Base-by-base conservation (phyloP, 768 basidiomycete species). In the Serendipita indica region DNA sequence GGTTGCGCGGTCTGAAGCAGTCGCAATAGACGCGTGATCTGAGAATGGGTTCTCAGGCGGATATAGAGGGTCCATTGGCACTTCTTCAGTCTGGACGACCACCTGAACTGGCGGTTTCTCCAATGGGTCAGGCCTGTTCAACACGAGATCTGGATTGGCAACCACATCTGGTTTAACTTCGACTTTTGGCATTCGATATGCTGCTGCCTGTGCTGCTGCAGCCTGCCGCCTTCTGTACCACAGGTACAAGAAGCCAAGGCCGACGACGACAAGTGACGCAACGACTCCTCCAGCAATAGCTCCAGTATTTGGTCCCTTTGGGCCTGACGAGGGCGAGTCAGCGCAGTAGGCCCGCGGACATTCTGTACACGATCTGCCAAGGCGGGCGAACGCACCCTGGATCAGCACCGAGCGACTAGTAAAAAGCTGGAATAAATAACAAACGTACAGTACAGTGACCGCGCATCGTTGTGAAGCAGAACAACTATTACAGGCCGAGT, bases 91-190 rank as follows among this genome's bases (percentile, higher is more conserved):
- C 7, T 5, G 32, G 10, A n/a, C n/a, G 16, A 7, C 10, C 43
- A 16, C 10, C 30, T 18, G 30, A n/a, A 54, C 49, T 22, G 49
- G 49, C 49, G 20, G 30, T 66, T 86, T 86, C 72, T 86, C 85
- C 57, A 71, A 82, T 30, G 87, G 87, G 69, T 89, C 84, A n/a
- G 86, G 85, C 39, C 87, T 75, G 67, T 81, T 85, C 60, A 89
- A 81, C 33, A 89, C 88, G 7, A 81, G 79, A 64, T 79, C 83
- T 18, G 88, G 86, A 20, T 83, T 72, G 1, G 85, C 87, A 34
- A 86, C 86, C 18, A 79, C 69, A 64, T 89, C 86, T 16, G 61
- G 61, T 58, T 67, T 68, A 35, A 45, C 57, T 22, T 63, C 64
- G 56, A 71, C 20, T 16, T 18, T 54, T 10, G 20, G 22, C 20